phyloP scores from a whole-genome alignment of 345 rosid genomes.

The Citrus reticulata region DNA sequence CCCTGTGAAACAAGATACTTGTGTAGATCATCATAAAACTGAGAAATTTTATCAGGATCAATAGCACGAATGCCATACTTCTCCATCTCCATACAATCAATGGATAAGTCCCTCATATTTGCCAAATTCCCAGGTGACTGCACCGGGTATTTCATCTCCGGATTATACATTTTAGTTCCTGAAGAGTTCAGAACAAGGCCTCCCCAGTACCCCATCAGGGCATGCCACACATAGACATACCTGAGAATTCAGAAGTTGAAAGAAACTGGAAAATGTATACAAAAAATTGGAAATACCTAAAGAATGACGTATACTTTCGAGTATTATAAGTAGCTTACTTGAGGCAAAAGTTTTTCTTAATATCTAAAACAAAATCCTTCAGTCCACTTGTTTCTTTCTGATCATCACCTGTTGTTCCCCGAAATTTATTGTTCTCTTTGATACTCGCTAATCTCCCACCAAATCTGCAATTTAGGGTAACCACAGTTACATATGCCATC shows the following conservation, averaged over 20 bases:
- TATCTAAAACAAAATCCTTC: constrained; percentile 47
- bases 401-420: constrained; percentile 23
- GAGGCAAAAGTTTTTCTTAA: constrained; percentile 39
- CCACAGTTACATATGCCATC: neutral
- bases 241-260: constrained; percentile 19
- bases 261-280: too few relatives aligned
- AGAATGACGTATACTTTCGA: neutral
- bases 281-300: too few relatives aligned
- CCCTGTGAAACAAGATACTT: constrained; percentile 44
- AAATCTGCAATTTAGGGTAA: constrained; percentile 34
- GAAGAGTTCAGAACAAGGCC: constrained; percentile 48
- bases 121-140: constrained; percentile 48
- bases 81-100: constrained; percentile 57
- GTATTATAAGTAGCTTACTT: constrained; percentile 27
- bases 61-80: constrained; percentile 45
- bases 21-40: constrained; percentile 53
- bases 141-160: constrained; percentile 30
- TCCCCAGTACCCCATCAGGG: constrained; percentile 62
- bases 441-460: constrained; percentile 52
- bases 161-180: constrained; percentile 36
- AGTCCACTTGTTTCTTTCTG: constrained; percentile 24
- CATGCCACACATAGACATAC: constrained; percentile 58
- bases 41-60: constrained; percentile 41
- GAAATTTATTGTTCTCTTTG: constrained; percentile 44
- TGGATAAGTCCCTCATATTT: constrained; percentile 39